Evolutionary conservation across 768 basidiomycete species (phyloP).

Genomic region (Pleurotus eryngii): DNA sequence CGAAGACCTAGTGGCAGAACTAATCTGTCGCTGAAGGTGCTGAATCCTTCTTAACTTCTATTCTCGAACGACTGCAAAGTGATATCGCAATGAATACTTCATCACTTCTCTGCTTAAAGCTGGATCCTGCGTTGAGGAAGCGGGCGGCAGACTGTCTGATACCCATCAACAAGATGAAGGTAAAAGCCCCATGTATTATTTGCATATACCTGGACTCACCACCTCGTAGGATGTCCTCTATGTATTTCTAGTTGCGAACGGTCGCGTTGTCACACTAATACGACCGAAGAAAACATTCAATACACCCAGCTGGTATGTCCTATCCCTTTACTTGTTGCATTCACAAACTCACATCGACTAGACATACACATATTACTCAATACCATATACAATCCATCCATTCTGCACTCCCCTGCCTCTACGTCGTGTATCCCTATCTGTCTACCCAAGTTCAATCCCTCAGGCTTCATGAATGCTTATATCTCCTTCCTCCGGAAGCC

Average conservation of each 20-base stretch:
- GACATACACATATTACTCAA: constrained; percentile 94
- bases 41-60: constrained; percentile 72
- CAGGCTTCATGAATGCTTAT: constrained; percentile 90
- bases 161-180: constrained; percentile 79
- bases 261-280: constrained; percentile 80
- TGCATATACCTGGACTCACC: background rate
- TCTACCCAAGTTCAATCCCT: constrained; percentile 88
- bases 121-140: constrained; percentile 67
- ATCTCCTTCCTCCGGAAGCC: constrained; percentile 65
- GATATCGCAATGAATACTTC: constrained; percentile 83
- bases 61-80: constrained; percentile 67
- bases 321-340: background rate
- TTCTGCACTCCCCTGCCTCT: constrained; percentile 70
- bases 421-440: constrained; percentile 96
- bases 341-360: constrained; percentile 16
- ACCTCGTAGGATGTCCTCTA: constrained; percentile 79
- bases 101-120: constrained; percentile 74
- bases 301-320: constrained; percentile 80
- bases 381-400: constrained; percentile 81
- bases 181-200: constrained; percentile 21
- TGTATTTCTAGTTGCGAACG: constrained; percentile 77
- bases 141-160: constrained; percentile 79
- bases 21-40: constrained; percentile 50
- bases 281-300: constrained; percentile 92
- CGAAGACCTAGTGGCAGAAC: background rate